These are phyloP conservation scores for Pichia sp. DNA, from an alignment of 1,139 yeast species.

Conservation along the genomic window DNA sequence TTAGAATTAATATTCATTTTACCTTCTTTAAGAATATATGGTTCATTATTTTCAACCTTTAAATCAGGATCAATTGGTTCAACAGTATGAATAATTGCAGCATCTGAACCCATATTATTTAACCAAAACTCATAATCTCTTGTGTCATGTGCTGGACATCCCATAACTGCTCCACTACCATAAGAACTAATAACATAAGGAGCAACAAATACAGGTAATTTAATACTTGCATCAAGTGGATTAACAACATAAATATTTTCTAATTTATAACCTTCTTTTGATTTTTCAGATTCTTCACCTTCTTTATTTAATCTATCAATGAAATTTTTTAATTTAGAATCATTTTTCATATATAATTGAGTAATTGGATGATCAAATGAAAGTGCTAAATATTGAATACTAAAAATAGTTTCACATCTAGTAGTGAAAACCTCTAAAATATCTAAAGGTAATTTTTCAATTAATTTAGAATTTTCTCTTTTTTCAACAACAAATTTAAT, in stretches of 20 bases:
- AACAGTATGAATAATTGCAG: conserved; percentile 39
- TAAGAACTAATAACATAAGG: conserved; percentile 82
- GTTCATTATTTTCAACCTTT: conserved; percentile 35
- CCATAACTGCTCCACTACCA: conserved; percentile 96
- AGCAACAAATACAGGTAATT: conserved; percentile 76
- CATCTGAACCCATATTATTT: conserved; percentile 43
- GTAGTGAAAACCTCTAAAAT: conserved; percentile 66
- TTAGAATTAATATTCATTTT: conserved; percentile 46
- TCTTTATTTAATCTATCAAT: conserved; percentile 33
- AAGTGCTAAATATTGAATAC: conserved; percentile 78
- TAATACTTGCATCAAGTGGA: conserved; percentile 45
- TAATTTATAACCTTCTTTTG: conserved; percentile 58
- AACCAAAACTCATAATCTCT: conserved; percentile 82
- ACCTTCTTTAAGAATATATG: conserved; percentile 51
- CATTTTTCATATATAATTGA: conserved; percentile 30
- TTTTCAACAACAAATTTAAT: conserved; percentile 37
- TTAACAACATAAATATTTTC: conserved; percentile 43
- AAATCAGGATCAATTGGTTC: conserved; percentile 30
- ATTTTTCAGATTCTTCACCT: conserved; percentile 30
- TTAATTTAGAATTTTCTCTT: conserved; percentile 7
- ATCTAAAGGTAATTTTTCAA: conserved; percentile 16
- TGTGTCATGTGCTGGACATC: conserved; percentile 90
- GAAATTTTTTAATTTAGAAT: conserved; percentile 42
- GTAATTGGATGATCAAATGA: conserved; percentile 67
- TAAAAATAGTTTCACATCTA: conserved; percentile 79